Percentiles rank a stretch among this genome's conserved stretches.
phyloP scores from a whole-genome alignment of 192 early-diverging fungal species.

The Geranomyces variabilis region DNA sequence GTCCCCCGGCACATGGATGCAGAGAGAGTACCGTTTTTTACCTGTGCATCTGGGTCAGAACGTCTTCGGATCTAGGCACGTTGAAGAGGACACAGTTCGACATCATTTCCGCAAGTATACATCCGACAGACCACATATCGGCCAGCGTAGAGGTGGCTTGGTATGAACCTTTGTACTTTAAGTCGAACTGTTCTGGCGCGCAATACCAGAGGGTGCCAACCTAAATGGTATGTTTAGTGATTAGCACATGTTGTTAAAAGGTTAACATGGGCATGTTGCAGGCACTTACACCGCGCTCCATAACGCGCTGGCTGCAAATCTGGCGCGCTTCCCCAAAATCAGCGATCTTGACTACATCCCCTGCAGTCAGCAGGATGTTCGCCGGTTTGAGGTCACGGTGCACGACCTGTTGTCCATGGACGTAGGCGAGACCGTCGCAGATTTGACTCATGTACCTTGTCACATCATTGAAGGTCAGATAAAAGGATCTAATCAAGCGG shows the following conservation, averaged over 20 bases:
- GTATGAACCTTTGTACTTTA: no score
- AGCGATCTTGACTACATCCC: slow-evolving; percentile 31
- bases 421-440: slow-evolving; percentile 39
- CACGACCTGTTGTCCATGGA: slow-evolving; percentile 34
- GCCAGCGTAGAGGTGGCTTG: not conserved
- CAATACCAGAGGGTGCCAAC: no score
- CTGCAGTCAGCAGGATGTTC: slow-evolving; percentile 8
- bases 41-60: no score
- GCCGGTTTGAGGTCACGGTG: slow-evolving; percentile 42
- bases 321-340: slow-evolving; percentile 25
- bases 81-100: no score
- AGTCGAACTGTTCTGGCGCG: no score
- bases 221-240: no score
- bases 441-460: slow-evolving; percentile 24
- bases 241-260: no score
- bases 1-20: no score
- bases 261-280: no score
- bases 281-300: no score
- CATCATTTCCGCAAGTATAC: slow-evolving; percentile 20
- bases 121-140: slow-evolving; percentile 35
- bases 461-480: not conserved
- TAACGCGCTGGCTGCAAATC: not conserved
- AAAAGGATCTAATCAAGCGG: not conserved
- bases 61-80: no score
- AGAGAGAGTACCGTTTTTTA: no score